Percentiles rank a stretch among this genome's conserved stretches.
phyloP scores from a whole-genome alignment of 179 eudicot genomes.

The Beta corolliflora region DNA sequence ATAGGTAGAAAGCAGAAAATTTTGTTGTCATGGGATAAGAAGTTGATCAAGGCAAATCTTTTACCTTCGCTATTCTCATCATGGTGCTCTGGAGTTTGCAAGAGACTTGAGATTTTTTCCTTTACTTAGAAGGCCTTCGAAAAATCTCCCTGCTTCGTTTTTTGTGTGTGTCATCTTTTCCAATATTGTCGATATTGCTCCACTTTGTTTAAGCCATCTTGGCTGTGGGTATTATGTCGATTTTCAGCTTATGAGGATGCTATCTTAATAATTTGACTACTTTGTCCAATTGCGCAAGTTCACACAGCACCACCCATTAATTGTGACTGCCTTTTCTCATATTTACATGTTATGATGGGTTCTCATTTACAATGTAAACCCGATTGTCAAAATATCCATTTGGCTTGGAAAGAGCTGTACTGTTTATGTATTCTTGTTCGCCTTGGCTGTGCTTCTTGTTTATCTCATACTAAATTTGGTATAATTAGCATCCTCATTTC shows the following conservation, averaged over 20 bases:
- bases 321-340: background rate
- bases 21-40: background rate
- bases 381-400: background rate
- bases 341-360: background rate
- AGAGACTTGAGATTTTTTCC: background rate
- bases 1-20: background rate
- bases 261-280: background rate
- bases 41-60: background rate
- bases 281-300: background rate
- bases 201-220: background rate
- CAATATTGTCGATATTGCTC: background rate
- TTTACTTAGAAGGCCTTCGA: background rate
- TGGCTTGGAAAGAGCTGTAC: background rate
- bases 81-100: background rate
- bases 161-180: background rate
- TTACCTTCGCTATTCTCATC: background rate
- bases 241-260: background rate
- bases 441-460: background rate
- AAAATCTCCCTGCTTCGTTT: too few species aligned
- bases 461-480: background rate
- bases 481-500: background rate
- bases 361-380: background rate
- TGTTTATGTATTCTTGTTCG: background rate
- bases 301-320: background rate
- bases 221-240: background rate